phyloP scores from a whole-genome alignment of 352 stramenopile genomes.

The Blastocystis sp. region DNA sequence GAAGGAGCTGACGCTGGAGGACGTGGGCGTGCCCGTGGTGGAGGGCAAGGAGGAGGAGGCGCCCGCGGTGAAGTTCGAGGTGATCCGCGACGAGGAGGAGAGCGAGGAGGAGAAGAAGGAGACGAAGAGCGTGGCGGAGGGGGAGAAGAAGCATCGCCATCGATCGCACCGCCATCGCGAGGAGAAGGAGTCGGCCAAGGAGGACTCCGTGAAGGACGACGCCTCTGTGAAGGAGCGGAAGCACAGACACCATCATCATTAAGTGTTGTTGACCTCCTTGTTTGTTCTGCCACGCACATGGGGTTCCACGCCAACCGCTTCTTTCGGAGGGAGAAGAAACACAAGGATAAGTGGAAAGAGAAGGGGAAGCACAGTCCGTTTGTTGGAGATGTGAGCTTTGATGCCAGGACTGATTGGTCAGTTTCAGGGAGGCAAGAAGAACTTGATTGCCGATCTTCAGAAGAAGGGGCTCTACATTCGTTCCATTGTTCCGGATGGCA shows the following conservation, averaged over 20 bases:
- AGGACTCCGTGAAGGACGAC: constrained; percentile 3
- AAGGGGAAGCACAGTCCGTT: background rate
- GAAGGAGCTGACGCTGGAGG: constrained; percentile 35
- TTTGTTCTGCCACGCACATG: no score
- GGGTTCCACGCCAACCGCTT: constrained; percentile 15
- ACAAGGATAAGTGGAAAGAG: background rate
- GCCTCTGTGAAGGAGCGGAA: background rate
- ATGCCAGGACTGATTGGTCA: background rate
- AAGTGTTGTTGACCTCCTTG: background rate
- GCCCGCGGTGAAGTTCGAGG: background rate
- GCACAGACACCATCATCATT: constrained; percentile 70
- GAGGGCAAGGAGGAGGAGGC: constrained; percentile 72
- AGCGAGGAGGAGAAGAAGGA: constrained; percentile 48
- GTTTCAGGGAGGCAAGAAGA: background rate
- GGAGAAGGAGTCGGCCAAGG: constrained; percentile 61
- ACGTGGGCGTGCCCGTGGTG: constrained; percentile 25
- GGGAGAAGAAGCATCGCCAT: constrained; percentile 33
- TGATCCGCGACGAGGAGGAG: constrained; percentile 38
- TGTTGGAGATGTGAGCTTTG: background rate
- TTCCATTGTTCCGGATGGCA: constrained; percentile 24
- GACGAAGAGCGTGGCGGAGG: constrained; percentile 78
- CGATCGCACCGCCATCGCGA: constrained; percentile 65
- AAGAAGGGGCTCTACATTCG: constrained; percentile 7
- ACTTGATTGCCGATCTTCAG: no score
- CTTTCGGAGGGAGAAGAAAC: constrained; percentile 32